Evolutionary conservation across 352 stramenopile species (phyloP), one percentile per base, ranked within the genome.

Genomic region (Aphanomyces cochlioides): DNA sequence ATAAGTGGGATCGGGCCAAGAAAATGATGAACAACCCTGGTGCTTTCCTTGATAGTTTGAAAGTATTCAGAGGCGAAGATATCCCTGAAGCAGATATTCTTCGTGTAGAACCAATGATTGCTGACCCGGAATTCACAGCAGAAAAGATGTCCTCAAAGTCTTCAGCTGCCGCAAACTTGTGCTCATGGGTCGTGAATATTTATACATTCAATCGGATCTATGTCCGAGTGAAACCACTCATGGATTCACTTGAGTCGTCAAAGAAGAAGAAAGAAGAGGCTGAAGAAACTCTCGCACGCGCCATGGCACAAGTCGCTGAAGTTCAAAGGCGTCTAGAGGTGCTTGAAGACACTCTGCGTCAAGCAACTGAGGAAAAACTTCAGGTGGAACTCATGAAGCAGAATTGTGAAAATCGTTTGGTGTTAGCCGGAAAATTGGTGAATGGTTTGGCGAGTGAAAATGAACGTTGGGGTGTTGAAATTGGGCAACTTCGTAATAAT

Each of bases 1-100:
- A 98, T 75, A 98, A 98, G 66, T 99, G 97, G 97, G 95, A 99
- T 66, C 88, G 91, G 19, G 97, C 97, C 43, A 99, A 99, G 81
- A 97, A 97, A 77, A 99, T 99, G 97, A 99, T 99, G 97, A 92
- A 95, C 73, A 99, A 99, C 73, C 90, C 98, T 3, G 96, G 96
- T 41, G 84, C 90, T 54, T 99, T 99, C 74, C 87, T 98, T 47
- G 90, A 95, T 45, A 81, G 89, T 21, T 78, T 98, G 15, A 92
- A 97, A 67, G 90, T 87, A 5, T 99, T 98, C 75, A 82, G 82
- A 8, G 96, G 96, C 12, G 92, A 98, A 75, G 88, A 98, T 64
- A 99, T 99, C 56, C 93, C 96, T 0, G 96, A 99, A 70, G 79
- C 96, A 7, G 95, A 98, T 72, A 92, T 99, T 65, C 83, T 78